Evolutionary conservation across 2,329 filamentous ascomycete species (phyloP).

Genomic region (Penicillium sp.): DNA sequence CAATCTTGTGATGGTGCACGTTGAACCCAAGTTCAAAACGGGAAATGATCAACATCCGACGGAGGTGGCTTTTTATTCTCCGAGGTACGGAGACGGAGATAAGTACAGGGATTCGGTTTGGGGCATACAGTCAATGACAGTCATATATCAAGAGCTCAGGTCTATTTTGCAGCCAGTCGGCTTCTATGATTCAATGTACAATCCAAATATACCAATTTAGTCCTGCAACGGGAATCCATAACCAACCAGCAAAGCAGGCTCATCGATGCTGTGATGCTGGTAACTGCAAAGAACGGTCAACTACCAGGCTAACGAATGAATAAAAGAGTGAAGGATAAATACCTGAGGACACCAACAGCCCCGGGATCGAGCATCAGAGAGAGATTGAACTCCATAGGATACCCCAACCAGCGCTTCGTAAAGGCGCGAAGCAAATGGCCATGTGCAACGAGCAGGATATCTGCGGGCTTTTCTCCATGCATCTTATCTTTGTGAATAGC

Average conservation of each 20-base stretch:
- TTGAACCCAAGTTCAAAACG: background rate
- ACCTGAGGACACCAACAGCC: conserved; percentile 43
- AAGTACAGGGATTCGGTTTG: too few species aligned
- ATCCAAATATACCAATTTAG: background rate
- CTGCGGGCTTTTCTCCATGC: conserved; percentile 38
- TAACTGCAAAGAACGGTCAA: conserved; percentile 25
- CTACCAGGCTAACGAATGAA: too few species aligned
- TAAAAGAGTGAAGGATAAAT: conserved; percentile 1
- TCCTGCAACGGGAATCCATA: conserved; percentile 36
- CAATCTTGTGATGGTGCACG: too few species aligned
- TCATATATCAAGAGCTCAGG: background rate
- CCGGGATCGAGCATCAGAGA: conserved; percentile 47
- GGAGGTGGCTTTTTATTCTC: too few species aligned
- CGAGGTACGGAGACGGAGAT: too few species aligned
- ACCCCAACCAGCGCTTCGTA: conserved; percentile 47
- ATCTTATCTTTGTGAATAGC: conserved; percentile 41
- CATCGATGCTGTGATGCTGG: conserved; percentile 37
- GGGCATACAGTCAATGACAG: too few species aligned
- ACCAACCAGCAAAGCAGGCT: conserved; percentile 43
- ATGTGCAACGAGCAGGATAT: conserved; percentile 43
- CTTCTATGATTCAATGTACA: background rate
- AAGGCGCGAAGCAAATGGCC: conserved; percentile 48
- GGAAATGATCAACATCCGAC: background rate
- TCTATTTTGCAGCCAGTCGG: background rate
- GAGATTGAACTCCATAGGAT: conserved; percentile 41